Percentiles rank a stretch among this genome's conserved stretches.
phyloP scores from a whole-genome alignment of 2,329 filamentous ascomycete genomes.

The Didymella arachidicola region DNA sequence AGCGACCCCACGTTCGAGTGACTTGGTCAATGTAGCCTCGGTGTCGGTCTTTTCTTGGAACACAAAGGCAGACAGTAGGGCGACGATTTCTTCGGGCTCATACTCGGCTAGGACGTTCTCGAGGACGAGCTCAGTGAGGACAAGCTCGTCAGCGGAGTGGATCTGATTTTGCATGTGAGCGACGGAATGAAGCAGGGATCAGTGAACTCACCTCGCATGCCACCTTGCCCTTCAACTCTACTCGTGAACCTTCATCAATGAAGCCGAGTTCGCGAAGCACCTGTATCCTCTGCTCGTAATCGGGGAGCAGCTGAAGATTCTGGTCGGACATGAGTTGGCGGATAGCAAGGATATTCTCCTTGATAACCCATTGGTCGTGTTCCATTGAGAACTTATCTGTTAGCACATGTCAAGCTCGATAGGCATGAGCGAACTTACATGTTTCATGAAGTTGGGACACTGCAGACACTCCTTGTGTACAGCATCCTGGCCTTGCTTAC shows the following conservation, averaged over 20 bases:
- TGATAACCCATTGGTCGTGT: constrained; percentile 95
- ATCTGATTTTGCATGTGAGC: constrained; percentile 59
- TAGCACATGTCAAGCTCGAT: constrained; percentile 11
- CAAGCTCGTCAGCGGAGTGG: constrained; percentile 94
- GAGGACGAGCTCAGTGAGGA: constrained; percentile 92
- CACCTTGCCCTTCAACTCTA: constrained; percentile 97
- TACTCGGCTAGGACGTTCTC: constrained; percentile 96
- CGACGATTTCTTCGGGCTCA: constrained; percentile 95
- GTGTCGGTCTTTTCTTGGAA: constrained; percentile 96
- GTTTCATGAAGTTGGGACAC: constrained; percentile 84
- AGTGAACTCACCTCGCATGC: constrained; percentile 75
- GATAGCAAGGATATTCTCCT: constrained; percentile 88
- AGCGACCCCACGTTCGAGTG: constrained; percentile 80
- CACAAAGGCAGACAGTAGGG: constrained; percentile 90
- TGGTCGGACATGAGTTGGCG: constrained; percentile 93
- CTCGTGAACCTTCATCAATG: constrained; percentile 84
- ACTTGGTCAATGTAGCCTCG: constrained; percentile 80
- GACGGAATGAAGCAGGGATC: neutral
- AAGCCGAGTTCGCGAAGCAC: constrained; percentile 93
- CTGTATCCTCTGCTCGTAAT: constrained; percentile 93
- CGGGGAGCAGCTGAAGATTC: constrained; percentile 91
- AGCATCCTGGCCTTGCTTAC: constrained; percentile 68
- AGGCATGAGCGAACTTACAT: constrained; percentile 66
- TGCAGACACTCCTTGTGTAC: constrained; percentile 69
- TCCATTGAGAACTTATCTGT: constrained; percentile 82